These are phyloP conservation scores for Hordeum pubiflorum DNA, from an alignment of 202 grass and related monocot genomes.

Conservation along the genomic window DNA sequence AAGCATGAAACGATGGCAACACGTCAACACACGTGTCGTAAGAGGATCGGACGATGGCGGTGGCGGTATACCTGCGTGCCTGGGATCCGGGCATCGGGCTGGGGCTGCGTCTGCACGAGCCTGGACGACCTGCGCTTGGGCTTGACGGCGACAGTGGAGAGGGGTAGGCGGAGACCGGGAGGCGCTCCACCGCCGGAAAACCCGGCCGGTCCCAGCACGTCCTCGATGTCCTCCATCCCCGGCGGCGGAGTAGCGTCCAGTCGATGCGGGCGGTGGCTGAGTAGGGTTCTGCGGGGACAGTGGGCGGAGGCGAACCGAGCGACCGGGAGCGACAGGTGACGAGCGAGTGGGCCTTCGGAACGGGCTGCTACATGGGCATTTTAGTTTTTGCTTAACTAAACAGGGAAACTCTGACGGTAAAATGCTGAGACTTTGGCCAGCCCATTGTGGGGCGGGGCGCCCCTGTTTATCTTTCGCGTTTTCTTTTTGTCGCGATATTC, in stretches of 20 bases:
- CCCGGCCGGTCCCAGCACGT: slow-evolving; percentile 47
- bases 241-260: neutral
- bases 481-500: no score
- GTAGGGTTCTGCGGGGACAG: slow-evolving; percentile 31
- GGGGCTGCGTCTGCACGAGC: slow-evolving; percentile 26
- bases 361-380: neutral
- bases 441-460: no score
- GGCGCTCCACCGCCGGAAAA: slow-evolving; percentile 40
- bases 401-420: no score
- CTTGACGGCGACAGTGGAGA: slow-evolving; percentile 61
- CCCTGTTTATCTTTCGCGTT: no score
- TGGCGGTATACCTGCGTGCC: slow-evolving; percentile 55
- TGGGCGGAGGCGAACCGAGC: neutral
- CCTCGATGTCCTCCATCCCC: slow-evolving; percentile 76
- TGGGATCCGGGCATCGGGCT: slow-evolving; percentile 49
- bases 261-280: neutral
- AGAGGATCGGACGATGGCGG: neutral
- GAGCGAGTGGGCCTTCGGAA: neutral
- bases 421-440: no score
- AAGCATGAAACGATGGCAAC: neutral
- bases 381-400: neutral
- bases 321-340: neutral
- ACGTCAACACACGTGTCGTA: neutral
- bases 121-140: slow-evolving; percentile 55
- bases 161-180: slow-evolving; percentile 57